Evolutionary conservation across 139 green algal species (phyloP).

Genomic region (Volvox africanus): DNA sequence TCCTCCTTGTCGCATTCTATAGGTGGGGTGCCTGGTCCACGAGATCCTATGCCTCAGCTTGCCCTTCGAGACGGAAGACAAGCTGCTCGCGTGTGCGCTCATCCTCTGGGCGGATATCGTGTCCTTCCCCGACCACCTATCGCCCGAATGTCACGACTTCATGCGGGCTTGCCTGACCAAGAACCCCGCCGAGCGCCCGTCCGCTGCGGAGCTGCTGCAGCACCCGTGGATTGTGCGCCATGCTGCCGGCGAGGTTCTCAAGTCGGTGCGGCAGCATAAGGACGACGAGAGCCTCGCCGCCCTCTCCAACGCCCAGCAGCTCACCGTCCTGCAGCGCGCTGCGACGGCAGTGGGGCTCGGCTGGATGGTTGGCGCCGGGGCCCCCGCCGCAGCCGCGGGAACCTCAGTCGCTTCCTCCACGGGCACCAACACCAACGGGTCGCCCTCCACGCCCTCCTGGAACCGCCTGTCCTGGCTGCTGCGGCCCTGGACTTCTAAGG

Average conservation of each 20-base stretch:
- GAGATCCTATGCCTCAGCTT: conserved; percentile 69
- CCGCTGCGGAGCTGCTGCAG: conserved; percentile 53
- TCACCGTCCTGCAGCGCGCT: neutral
- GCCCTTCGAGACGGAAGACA: conserved; percentile 70
- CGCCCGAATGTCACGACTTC: conserved; percentile 67
- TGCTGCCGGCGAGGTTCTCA: conserved; percentile 54
- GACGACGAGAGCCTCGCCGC: neutral
- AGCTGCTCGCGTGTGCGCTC: conserved; percentile 57
- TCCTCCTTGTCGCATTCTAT: neutral
- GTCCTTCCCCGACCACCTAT: conserved; percentile 54
- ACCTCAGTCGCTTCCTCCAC: too few species aligned
- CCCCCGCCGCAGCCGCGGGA: neutral
- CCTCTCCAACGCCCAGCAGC: neutral
- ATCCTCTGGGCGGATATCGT: conserved; percentile 69
- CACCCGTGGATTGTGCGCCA: conserved; percentile 61
- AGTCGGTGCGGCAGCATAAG: neutral
- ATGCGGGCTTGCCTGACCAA: conserved; percentile 65
- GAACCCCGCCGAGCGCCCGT: conserved; percentile 64
- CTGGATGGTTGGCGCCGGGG: neutral
- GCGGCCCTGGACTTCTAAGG: neutral
- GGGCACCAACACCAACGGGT: too few species aligned
- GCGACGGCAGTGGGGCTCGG: neutral
- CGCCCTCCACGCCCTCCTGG: neutral
- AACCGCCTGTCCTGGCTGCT: neutral
- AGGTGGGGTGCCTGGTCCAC: conserved; percentile 71